Base-by-base conservation (phyloP, 768 basidiomycete species). In the Cyclocybe aegerita region DNA sequence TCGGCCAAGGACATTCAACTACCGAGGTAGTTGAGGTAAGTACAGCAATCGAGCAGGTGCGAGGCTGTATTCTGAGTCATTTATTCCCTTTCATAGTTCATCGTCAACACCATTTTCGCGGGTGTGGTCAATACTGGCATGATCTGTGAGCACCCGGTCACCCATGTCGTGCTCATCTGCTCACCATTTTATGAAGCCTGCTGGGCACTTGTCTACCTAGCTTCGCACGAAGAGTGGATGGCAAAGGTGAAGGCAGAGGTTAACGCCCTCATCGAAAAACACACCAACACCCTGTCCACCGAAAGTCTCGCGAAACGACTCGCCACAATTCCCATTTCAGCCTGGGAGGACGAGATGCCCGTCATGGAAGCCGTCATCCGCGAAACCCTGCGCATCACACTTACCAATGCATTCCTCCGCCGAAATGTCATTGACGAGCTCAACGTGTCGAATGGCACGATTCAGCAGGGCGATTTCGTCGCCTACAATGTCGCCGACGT, bases 301-400 rank as follows among this genome's bases (percentile, higher is more conserved):
- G 69, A 73, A 9, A 60, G 69, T 4, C 59, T 72, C 6, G 64
- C 71, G 50, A 61, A 60, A 42, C 70, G 66, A 2, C 66, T 76
- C 10, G 54, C 70, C 1, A 17, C 58, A 3, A 65, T 76, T 34
- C 70, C 74, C 0, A 55, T 70, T 38, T 39, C 54, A 2, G 70
- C 65, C 11, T 76, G 73, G 74, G 74, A 76, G 53, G 68, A 69
- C 10, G 63, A 70, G 42, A 66, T 72, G 58, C 73, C 73, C 3
- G 55, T 58, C 9, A n/a, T 74, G 30, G 73, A 75, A 10, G 50
- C 65, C 12, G 59, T 70, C 16, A 65, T 74, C 17, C 67, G 71
- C 12, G 73, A 76, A 52, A 75, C 73, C 1, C 55, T 76, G 4
- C 67, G 73, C 5, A 41, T 75, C 5, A 59, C 62, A 0, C 11